These are phyloP conservation scores for Colletotrichum sp. DNA, from an alignment of 2,329 filamentous ascomycete species.

Conservation along the genomic window DNA sequence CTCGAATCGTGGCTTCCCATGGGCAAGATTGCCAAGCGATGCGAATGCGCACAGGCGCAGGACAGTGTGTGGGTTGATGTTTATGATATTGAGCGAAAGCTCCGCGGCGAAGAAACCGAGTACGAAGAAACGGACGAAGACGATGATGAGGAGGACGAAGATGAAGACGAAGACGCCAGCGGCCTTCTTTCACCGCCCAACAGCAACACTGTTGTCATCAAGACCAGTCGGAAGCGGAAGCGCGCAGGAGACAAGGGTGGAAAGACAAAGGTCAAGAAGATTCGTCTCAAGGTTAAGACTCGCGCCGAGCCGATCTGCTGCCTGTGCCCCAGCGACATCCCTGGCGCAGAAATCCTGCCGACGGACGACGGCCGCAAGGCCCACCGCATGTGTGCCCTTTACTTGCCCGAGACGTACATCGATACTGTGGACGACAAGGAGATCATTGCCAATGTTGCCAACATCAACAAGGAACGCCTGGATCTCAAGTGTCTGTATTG, in stretches of 20 bases:
- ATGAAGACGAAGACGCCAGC: slow-evolving; percentile 66
- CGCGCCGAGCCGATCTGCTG: slow-evolving; percentile 82
- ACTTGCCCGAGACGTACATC: slow-evolving; percentile 91
- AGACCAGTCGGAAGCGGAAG: slow-evolving; percentile 68
- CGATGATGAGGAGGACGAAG: slow-evolving; percentile 70
- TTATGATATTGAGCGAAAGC: slow-evolving; percentile 90
- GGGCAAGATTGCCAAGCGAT: slow-evolving; percentile 94
- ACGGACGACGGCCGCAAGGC: slow-evolving; percentile 89
- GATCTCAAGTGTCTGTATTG: slow-evolving; percentile 96
- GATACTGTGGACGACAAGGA: slow-evolving; percentile 74
- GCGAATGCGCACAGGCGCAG: slow-evolving; percentile 90
- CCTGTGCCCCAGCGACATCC: slow-evolving; percentile 89
- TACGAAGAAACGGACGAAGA: slow-evolving; percentile 79
- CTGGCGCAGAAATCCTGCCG: slow-evolving; percentile 79
- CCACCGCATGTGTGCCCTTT: slow-evolving; percentile 87
- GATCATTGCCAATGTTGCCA: slow-evolving; percentile 77
- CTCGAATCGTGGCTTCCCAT: slow-evolving; percentile 95
- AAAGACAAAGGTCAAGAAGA: slow-evolving; percentile 73
- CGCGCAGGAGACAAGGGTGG: slow-evolving; percentile 47
- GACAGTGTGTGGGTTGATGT: slow-evolving; percentile 99
- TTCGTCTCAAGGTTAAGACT: slow-evolving; percentile 74
- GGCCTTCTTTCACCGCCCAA: slow-evolving; percentile 78
- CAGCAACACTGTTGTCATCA: slow-evolving; percentile 36
- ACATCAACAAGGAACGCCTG: slow-evolving; percentile 84
- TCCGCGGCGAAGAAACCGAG: slow-evolving; percentile 86